Base-by-base conservation (phyloP, 2,329 filamentous ascomycete genomes). In the Neopestalotiopsis rosae region DNA sequence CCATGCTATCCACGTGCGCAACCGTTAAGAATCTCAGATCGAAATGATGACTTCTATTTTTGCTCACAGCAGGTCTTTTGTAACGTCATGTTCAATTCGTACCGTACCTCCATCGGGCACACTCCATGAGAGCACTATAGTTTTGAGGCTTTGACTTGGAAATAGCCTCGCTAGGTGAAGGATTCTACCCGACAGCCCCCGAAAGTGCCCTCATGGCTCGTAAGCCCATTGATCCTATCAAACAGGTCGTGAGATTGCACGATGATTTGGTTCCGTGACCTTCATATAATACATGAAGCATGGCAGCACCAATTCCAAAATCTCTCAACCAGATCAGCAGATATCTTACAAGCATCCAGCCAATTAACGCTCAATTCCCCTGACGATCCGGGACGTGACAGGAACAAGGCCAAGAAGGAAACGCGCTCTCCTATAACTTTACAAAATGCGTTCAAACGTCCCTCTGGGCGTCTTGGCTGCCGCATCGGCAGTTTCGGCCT, bases 361-460 rank as follows among this genome's bases (percentile, higher is more conserved):
- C 34, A 38, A 28, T 28, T 28, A 28, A 38, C 34, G 34, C 34
- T 2, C 34, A 38, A 28, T 28, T 10, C 34, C 10, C 34, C 34
- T 38, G 34, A 38, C 34, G 34, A 38, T 38, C 10, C 34, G 10
- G 34, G 34, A 7, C 10, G 34, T 10, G 34, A 38, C 10, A 38
- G 34, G 34, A 38, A 38, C 34, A 10, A 38, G 34, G 34, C 34
- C 34, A 10, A 52, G 6, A 52, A 20, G 4, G 45, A 20, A 20
- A 7, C 6, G 3, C 1, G 3, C 7, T 52, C 45, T 20, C 45
- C 34, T 10, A 38, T 38, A 9, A 4, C 20, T 17, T 59, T 14
- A 34, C 62, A 68, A 30, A 10, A 71, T 71, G 69, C 59, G 66
- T n/a, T 68, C 68, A 28, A 38, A 64, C 45, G 52, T 58, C 62